Conservation (phyloP, 129 eudicot genomes). For the Gnaphalium uliginosum region DNA sequence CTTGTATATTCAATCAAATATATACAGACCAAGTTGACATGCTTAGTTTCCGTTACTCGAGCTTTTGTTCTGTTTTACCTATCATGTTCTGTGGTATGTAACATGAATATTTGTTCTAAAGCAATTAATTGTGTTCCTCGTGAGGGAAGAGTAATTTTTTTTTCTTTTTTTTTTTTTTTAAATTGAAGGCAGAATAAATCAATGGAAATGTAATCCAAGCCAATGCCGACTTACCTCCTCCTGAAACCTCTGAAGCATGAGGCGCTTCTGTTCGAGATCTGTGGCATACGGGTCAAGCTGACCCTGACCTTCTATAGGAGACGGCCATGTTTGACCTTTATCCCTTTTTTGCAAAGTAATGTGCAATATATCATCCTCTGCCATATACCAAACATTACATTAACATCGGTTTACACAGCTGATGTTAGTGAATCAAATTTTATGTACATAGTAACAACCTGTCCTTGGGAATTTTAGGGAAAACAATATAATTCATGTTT, state of each 20-base stretch:
- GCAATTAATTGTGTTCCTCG: neutral
- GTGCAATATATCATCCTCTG: conserved; percentile 93
- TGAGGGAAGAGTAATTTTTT: neutral
- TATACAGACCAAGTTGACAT: neutral
- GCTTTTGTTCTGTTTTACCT: neutral
- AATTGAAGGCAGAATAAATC: neutral
- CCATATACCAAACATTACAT: conserved; percentile 23
- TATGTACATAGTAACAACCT: neutral
- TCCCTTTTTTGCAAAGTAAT: conserved; percentile 90
- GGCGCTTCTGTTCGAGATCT: conserved; percentile 90
- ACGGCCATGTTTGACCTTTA: conserved; percentile 96
- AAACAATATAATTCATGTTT: neutral
- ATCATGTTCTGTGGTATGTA: conserved; percentile 1
- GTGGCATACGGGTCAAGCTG: conserved; percentile 80
- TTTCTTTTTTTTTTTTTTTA: no score
- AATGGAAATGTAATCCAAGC: neutral
- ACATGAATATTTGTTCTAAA: neutral
- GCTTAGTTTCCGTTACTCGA: neutral
- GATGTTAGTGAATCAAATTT: neutral
- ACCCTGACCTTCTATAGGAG: conserved; percentile 87
- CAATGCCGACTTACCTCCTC: conserved; percentile 58
- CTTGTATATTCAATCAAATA: neutral
- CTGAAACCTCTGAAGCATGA: conserved; percentile 97
- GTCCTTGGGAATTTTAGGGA: conserved; percentile 1
- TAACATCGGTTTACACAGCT: conserved; percentile 7